Base-by-base conservation (phyloP, 306 rosid genomes). In the Carpinus viminea region DNA sequence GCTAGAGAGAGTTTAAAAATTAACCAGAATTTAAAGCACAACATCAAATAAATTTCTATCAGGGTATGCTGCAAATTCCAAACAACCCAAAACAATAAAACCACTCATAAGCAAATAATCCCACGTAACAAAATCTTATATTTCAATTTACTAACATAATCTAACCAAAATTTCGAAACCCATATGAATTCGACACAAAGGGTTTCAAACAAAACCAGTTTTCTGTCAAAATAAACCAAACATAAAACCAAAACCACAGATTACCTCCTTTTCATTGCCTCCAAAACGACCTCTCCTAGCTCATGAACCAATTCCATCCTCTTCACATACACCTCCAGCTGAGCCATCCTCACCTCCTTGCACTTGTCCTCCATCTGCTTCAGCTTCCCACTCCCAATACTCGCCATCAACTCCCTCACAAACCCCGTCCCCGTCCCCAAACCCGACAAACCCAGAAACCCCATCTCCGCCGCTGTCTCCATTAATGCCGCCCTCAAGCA, bases 361-460 rank as follows among this genome's bases (percentile, higher is more conserved):
- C 93, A 85, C 71, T 50, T 87, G 7, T 51, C 77, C 53, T 89
- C 86, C 73, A 87, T 36, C 61, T 83, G 88, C 66, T 34, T 75
- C 6, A 77, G 78, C 80, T 77, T 79, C 0, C 64, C 61, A 50
- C 56, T 83, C 54, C 80, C 87, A 61, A 89, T 62, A 66, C 20
- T 56, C 61, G 85, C 82, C 77, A 85, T 52, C 17, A 36, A 53
- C n/a, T 79, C 76, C 74, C 26, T 72, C 70, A 81, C 8, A 66
- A 76, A 26, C 2, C 26, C 20, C 36, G 36, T n/a, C 68, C 77
- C 16, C 26, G 66, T n/a, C 68, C 79, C 16, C 26, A 66, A 36
- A n/a, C 76, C 80, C 18, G 74, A 66, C 28, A 41, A 26, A 55
- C 12, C 74, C 24, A 2, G 55, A 55, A 41, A 10, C 52, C 52